These are phyloP conservation scores for Biscogniauxia marginata DNA, from an alignment of 2,329 filamentous ascomycete species.

Conservation along the genomic window DNA sequence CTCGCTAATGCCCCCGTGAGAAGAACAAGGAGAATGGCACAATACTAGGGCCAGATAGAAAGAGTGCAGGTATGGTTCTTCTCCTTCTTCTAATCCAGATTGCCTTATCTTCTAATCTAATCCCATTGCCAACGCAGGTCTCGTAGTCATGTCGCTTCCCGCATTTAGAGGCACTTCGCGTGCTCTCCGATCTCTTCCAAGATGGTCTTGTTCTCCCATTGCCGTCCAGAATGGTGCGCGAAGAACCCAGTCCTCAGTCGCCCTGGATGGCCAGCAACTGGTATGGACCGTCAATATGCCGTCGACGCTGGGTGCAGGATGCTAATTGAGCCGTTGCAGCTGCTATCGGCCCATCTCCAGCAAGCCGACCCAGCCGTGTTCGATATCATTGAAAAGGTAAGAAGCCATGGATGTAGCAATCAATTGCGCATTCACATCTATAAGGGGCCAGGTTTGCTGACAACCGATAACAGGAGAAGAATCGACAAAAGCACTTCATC, in stretches of 20 bases:
- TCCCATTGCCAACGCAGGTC: neutral
- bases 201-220: constrained; percentile 31
- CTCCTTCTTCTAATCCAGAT: too few relatives aligned
- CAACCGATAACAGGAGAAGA: constrained; percentile 73
- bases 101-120: too few relatives aligned
- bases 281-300: constrained; percentile 35
- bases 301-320: neutral
- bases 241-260: constrained; percentile 46
- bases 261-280: constrained; percentile 58
- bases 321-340: constrained; percentile 45
- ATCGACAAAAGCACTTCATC: constrained; percentile 95
- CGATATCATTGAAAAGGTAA: constrained; percentile 86
- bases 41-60: neutral
- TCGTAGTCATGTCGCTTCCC: constrained; percentile 45
- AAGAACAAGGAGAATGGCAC: neutral
- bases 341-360: constrained; percentile 76
- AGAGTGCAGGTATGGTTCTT: neutral
- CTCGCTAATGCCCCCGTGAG: too few relatives aligned
- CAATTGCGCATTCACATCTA: neutral
- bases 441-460: constrained; percentile 6
- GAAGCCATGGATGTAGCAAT: neutral
- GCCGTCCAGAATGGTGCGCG: constrained; percentile 26
- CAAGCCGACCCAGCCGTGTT: constrained; percentile 85
- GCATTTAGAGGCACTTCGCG: constrained; percentile 49
- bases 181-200: constrained; percentile 40